Evolutionary conservation across 805 yeast species (phyloP).

Genomic region (Yarrowia deformans): DNA sequence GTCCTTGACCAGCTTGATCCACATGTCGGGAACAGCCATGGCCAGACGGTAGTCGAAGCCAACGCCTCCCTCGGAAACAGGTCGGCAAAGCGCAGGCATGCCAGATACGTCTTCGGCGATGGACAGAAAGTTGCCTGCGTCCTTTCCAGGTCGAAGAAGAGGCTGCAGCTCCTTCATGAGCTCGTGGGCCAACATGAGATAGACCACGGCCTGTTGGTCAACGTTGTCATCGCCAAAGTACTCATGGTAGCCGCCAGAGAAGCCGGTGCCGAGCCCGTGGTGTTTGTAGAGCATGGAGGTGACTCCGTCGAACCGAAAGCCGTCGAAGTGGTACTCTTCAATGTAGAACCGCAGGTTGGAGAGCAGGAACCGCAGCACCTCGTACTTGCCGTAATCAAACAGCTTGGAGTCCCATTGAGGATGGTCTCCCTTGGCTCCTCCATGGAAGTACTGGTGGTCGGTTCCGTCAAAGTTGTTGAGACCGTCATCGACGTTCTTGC

Average conservation of each 20-base stretch:
- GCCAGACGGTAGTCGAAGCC: slow-evolving; percentile 94
- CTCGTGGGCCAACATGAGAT: slow-evolving; percentile 89
- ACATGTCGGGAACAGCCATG: slow-evolving; percentile 99
- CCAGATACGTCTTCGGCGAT: slow-evolving; percentile 98
- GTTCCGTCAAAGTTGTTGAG: slow-evolving; percentile 93
- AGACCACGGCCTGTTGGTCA: slow-evolving; percentile 85
- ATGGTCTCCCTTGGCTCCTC: slow-evolving; percentile 88
- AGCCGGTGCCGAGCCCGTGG: slow-evolving; percentile 89
- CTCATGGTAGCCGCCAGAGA: slow-evolving; percentile 92
- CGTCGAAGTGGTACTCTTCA: slow-evolving; percentile 87
- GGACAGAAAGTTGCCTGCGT: slow-evolving; percentile 60
- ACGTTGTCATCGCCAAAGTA: slow-evolving; percentile 76
- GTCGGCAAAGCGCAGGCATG: slow-evolving; percentile 91
- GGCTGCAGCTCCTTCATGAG: slow-evolving; percentile 64
- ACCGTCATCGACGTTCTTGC: slow-evolving; percentile 94
- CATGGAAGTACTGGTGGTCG: slow-evolving; percentile 92
- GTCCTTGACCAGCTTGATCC: slow-evolving; percentile 94
- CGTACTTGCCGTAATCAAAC: slow-evolving; percentile 90
- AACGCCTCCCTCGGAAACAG: slow-evolving; percentile 78
- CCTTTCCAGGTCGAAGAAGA: slow-evolving; percentile 4
- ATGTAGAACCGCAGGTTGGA: slow-evolving; percentile 84
- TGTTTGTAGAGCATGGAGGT: slow-evolving; percentile 91
- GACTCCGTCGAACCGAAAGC: slow-evolving; percentile 96
- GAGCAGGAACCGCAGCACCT: slow-evolving; percentile 84
- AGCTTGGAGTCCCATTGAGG: slow-evolving; percentile 96